A percentile compares a stretch with the other conserved stretches of the same genome.
Conservation (phyloP, 2,329 filamentous ascomycete genomes). For the Neofusicoccum sp. region DNA sequence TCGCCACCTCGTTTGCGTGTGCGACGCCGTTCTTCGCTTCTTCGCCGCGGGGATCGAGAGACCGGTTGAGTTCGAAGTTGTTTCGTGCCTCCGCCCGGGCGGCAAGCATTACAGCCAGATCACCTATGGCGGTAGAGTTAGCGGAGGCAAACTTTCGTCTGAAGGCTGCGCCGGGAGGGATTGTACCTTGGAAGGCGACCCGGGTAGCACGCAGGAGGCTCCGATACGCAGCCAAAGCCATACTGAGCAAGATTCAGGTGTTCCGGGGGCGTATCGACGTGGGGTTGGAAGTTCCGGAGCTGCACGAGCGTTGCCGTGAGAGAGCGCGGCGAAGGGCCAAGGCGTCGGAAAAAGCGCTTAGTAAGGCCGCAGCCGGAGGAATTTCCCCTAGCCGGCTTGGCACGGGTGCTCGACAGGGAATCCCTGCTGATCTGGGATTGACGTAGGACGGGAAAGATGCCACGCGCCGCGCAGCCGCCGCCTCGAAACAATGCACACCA, state of each 20-base stretch:
- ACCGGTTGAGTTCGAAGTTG: slow-evolving; percentile 68
- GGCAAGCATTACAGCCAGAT: slow-evolving; percentile 64
- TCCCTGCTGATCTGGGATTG: slow-evolving; percentile 10
- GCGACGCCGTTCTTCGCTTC: slow-evolving; percentile 57
- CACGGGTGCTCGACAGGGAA: background rate
- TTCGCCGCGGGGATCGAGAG: slow-evolving; percentile 56
- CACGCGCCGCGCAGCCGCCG: slow-evolving; percentile 10
- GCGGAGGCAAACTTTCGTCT: background rate
- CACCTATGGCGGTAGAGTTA: slow-evolving; percentile 55
- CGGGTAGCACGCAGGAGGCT: slow-evolving; percentile 75
- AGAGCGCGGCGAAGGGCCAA: background rate
- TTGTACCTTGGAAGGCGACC: slow-evolving; percentile 76
- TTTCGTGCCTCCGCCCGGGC: slow-evolving; percentile 70
- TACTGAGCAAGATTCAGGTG: slow-evolving; percentile 26
- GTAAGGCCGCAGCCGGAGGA: background rate
- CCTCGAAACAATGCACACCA: slow-evolving; percentile 12
- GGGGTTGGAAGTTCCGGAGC: background rate
- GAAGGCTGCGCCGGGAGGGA: background rate
- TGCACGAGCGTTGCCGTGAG: background rate
- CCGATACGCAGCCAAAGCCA: slow-evolving; percentile 77
- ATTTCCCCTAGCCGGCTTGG: background rate
- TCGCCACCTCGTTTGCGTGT: slow-evolving; percentile 79
- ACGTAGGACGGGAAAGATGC: slow-evolving; percentile 13
- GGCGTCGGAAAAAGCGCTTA: background rate
- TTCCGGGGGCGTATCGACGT: background rate